Evolutionary conservation across 345 rosid genomes (phyloP).

Genomic region (Eucalyptus victrix): DNA sequence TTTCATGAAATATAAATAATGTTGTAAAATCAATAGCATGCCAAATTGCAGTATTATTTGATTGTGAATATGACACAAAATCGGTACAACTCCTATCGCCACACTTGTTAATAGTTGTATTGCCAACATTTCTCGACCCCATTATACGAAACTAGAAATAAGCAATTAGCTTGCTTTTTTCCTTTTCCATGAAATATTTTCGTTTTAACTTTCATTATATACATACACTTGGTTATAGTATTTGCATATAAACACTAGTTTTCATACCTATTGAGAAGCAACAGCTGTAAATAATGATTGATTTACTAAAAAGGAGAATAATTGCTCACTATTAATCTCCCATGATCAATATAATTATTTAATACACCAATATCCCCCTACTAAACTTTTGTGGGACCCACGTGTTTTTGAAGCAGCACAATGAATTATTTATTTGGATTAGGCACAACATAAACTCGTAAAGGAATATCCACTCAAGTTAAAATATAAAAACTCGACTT

Average conservation of each 20-base stretch:
- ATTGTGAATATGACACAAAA: not conserved
- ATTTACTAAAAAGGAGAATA: too few species aligned
- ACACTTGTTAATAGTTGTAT: not conserved
- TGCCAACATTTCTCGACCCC: not conserved
- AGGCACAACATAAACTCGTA: not conserved
- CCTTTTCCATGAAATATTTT: not conserved
- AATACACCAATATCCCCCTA: not conserved
- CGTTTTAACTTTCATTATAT: not conserved
- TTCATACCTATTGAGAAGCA: not conserved
- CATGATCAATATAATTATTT: too few species aligned
- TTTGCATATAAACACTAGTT: not conserved
- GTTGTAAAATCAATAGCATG: not conserved
- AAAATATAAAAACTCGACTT: not conserved
- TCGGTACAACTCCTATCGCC: fast-evolving
- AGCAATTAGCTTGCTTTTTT: not conserved
- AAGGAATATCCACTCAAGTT: not conserved
- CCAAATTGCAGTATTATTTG: not conserved
- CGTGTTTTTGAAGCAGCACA: not conserved
- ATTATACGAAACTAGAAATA: not conserved
- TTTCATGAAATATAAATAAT: too few species aligned
- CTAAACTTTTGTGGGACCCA: not conserved
- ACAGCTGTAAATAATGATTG: not conserved
- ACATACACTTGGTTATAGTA: not conserved
- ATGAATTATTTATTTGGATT: not conserved
- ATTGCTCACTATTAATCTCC: not conserved